A percentile compares a stretch with the other conserved stretches of the same genome.
These are phyloP conservation scores for Nannochloris sp. DNA, from an alignment of 139 green algal species.

Conservation along the genomic window DNA sequence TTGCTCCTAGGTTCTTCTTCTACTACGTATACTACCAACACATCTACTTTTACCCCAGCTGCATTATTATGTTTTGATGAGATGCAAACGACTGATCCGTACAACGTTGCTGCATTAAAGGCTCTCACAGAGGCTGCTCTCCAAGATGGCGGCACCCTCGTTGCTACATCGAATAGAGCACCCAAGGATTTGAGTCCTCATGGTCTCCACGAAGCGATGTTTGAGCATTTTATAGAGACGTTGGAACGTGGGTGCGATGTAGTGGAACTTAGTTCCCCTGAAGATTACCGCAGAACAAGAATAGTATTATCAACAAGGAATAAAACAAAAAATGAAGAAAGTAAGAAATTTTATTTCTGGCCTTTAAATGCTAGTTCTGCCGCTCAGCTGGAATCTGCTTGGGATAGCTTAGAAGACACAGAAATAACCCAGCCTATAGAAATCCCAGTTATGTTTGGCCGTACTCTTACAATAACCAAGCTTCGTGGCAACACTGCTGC, in stretches of 20 bases:
- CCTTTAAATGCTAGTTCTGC: constrained; percentile 16
- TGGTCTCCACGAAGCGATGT: constrained; percentile 38
- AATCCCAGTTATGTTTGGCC: constrained; percentile 66
- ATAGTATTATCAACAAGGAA: constrained; percentile 32
- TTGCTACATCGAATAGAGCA: constrained; percentile 32
- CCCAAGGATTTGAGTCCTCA: constrained; percentile 23
- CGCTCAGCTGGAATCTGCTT: constrained; percentile 22
- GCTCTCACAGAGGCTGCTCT: constrained; percentile 36
- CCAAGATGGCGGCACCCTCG: constrained; percentile 24
- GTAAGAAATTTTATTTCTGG: constrained; percentile 28
- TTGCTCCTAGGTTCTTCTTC: constrained; percentile 29
- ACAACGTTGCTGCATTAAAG: constrained; percentile 60
- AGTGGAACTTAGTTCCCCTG: constrained; percentile 16
- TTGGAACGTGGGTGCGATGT: constrained; percentile 21
- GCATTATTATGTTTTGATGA: constrained; percentile 75
- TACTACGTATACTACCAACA: too few species aligned
- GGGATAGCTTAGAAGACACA: constrained; percentile 5
- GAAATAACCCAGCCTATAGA: neutral
- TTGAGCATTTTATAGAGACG: constrained; percentile 28
- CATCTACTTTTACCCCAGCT: constrained; percentile 20
- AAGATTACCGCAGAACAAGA: constrained; percentile 30
- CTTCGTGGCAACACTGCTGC: constrained; percentile 36
- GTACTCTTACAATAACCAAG: constrained; percentile 37
- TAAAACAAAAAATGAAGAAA: neutral
- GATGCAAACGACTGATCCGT: constrained; percentile 61